Conservation (phyloP, 768 basidiomycete genomes). For the Tephrocybe sp. region DNA sequence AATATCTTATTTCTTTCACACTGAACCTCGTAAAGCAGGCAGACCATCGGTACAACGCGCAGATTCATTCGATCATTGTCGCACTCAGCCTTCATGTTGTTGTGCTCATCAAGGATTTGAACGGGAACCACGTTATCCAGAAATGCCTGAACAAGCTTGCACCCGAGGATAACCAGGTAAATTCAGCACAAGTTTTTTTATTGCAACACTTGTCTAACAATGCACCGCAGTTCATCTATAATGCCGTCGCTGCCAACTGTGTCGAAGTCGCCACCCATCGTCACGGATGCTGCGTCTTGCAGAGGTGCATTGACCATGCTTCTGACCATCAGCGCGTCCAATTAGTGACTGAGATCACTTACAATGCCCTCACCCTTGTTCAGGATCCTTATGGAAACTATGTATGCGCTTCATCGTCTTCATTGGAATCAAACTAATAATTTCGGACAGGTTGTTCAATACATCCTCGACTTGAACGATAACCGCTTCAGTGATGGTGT, state of each 20-base stretch:
- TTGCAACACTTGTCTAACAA: not conserved
- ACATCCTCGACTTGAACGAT: slow-evolving; percentile 97
- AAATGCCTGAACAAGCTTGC: slow-evolving; percentile 98
- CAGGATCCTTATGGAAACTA: slow-evolving; percentile 98
- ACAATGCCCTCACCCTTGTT: slow-evolving; percentile 94
- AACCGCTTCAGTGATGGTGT: slow-evolving; percentile 97
- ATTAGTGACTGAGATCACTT: slow-evolving; percentile 98
- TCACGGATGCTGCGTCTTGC: slow-evolving; percentile 97
- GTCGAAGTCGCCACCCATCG: slow-evolving; percentile 98
- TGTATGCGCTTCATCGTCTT: slow-evolving; percentile 39
- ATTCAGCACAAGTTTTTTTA: not conserved
- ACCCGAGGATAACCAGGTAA: slow-evolving; percentile 96
- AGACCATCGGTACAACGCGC: slow-evolving; percentile 80
- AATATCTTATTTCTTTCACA: slow-evolving; percentile 39
- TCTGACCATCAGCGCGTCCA: slow-evolving; percentile 94
- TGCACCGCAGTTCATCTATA: slow-evolving; percentile 90
- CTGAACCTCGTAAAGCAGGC: slow-evolving; percentile 62
- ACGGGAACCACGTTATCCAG: slow-evolving; percentile 97
- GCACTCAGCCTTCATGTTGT: slow-evolving; percentile 98
- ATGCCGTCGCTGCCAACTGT: slow-evolving; percentile 97
- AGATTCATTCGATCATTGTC: slow-evolving; percentile 96
- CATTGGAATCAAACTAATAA: slow-evolving; percentile 6
- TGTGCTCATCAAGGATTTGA: slow-evolving; percentile 97
- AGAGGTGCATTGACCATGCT: slow-evolving; percentile 97
- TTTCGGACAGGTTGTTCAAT: slow-evolving; percentile 82